Base-by-base conservation (phyloP, 2,329 filamentous ascomycete genomes). In the Trichoderma aggressivum region DNA sequence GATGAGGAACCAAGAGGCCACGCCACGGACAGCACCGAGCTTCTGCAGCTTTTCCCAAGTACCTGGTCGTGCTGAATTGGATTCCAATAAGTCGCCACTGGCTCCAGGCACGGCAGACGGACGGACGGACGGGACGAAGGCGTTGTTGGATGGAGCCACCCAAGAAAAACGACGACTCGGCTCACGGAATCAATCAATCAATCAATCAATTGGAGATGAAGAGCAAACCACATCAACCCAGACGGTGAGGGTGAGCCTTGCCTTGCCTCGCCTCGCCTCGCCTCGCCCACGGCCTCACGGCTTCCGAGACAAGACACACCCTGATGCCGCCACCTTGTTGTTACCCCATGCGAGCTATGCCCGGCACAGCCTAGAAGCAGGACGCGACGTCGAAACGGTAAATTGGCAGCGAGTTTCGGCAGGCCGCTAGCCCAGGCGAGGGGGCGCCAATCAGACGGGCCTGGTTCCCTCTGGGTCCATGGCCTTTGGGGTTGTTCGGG, bases 301-400 rank as follows among this genome's bases (percentile, higher is more conserved):
- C 30, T 8, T 63, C 32, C 63, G 47, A 65, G 61, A 64, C 63
- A 32, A 65, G 61, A 64, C 61, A 64, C 62, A n/a, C 62, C 26
- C 26, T 64, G 62, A 64, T 66, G 32, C 63, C 63, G 63, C 63
- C 63, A 66, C 63, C 56, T 30, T 34, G n/a, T n/a, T 5, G 21
- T 26, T 26, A 34, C 21, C 36, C 63, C 63, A 43, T 43, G 8
- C 50, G 30, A 58, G 18, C 63, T 43, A 66, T 66, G 50, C 50
- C 63, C 50, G 28, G 63, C 63, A 36, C 63, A 66, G 63, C 36
- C 63, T 66, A 66, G 63, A 56, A 24, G 7, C 28, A 58, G 8
- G 32, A 56, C 32, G 21, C 50, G 63, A 58, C 50, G 34, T n/a
- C 63, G 56, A 39, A 39, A 66, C 21, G n/a, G 63, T 34, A 43